Conservation (phyloP, 2,329 filamentous ascomycete species). For the Tolypocladium album region DNA sequence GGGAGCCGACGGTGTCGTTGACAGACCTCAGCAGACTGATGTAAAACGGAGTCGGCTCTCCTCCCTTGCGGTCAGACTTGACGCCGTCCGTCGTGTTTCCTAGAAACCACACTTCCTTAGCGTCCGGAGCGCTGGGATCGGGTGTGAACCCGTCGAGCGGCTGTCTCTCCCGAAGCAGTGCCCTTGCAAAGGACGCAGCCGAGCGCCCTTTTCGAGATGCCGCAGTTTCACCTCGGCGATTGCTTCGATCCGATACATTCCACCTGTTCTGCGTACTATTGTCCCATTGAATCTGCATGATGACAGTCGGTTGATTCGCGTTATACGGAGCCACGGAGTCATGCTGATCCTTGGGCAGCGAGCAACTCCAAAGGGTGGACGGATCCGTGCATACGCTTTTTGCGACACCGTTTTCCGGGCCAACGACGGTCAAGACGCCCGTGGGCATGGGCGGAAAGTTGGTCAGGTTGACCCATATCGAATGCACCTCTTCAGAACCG, state of each 20-base stretch:
- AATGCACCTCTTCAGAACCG: constrained; percentile 17
- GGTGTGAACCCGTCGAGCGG: constrained; percentile 28
- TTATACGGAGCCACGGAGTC: constrained; percentile 50
- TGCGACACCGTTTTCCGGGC: constrained; percentile 54
- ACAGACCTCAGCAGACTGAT: constrained; percentile 56
- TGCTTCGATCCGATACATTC: constrained; percentile 28
- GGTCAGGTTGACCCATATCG: constrained; percentile 72
- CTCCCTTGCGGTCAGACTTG: constrained; percentile 55
- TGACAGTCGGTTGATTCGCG: constrained; percentile 64
- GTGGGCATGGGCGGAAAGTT: constrained; percentile 80
- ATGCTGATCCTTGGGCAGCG: constrained; percentile 69
- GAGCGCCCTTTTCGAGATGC: constrained; percentile 17
- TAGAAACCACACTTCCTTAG: constrained; percentile 67
- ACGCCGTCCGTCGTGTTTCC: constrained; percentile 78
- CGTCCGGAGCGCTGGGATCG: constrained; percentile 45
- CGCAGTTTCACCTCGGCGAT: constrained; percentile 8
- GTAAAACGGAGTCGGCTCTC: constrained; percentile 82
- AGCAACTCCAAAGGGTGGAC: constrained; percentile 75
- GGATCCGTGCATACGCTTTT: constrained; percentile 61
- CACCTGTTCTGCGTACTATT: constrained; percentile 41
- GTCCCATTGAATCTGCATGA: constrained; percentile 68
- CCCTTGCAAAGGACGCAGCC: constrained; percentile 12
- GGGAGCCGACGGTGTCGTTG: constrained; percentile 19
- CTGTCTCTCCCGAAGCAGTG: constrained; percentile 9
- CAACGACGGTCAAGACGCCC: constrained; percentile 68